These are phyloP conservation scores for Gamsiella multidivaricata DNA, from an alignment of 192 early-diverging fungal species.

Conservation along the genomic window DNA sequence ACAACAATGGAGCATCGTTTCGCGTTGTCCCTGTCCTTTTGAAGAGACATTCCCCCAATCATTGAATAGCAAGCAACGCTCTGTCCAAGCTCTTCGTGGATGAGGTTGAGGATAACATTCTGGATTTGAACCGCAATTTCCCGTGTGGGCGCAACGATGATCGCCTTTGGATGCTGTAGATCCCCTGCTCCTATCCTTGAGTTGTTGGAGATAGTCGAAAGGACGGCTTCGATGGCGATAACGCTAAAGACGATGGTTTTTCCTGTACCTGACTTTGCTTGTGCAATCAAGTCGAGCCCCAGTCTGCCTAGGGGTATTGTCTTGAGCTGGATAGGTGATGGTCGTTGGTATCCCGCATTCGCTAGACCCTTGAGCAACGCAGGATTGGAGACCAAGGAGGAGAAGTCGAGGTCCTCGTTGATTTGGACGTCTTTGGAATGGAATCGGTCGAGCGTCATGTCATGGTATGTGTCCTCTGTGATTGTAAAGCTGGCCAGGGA, in stretches of 20 bases:
- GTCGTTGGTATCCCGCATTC: constrained; percentile 64
- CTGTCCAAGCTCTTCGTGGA: constrained; percentile 27
- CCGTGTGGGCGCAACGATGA: constrained; percentile 71
- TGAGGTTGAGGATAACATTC: constrained; percentile 61
- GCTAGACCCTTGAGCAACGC: constrained; percentile 55
- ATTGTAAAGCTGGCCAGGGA: neutral
- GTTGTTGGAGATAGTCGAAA: constrained; percentile 22
- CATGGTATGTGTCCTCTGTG: constrained; percentile 14
- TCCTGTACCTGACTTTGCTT: constrained; percentile 79
- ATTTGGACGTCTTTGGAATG: constrained; percentile 65
- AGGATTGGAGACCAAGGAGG: constrained; percentile 57
- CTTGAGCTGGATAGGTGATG: constrained; percentile 73
- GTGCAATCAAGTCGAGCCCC: constrained; percentile 82
- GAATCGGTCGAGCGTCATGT: constrained; percentile 32
- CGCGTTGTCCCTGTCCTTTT: constrained; percentile 56
- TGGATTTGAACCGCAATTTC: constrained; percentile 72
- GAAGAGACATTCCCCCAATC: constrained; percentile 66
- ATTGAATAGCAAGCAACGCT: constrained; percentile 55
- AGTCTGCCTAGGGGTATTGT: constrained; percentile 68
- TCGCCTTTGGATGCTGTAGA: constrained; percentile 34
- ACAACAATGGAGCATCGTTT: constrained; percentile 63
- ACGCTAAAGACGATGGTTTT: constrained; percentile 71
- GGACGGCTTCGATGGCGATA: constrained; percentile 61
- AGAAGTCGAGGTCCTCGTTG: constrained; percentile 65
- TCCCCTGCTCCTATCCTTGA: neutral